These are phyloP conservation scores for Conticribra weissflogii DNA, from an alignment of 108 stramenopile genomes.

Conservation along the genomic window DNA sequence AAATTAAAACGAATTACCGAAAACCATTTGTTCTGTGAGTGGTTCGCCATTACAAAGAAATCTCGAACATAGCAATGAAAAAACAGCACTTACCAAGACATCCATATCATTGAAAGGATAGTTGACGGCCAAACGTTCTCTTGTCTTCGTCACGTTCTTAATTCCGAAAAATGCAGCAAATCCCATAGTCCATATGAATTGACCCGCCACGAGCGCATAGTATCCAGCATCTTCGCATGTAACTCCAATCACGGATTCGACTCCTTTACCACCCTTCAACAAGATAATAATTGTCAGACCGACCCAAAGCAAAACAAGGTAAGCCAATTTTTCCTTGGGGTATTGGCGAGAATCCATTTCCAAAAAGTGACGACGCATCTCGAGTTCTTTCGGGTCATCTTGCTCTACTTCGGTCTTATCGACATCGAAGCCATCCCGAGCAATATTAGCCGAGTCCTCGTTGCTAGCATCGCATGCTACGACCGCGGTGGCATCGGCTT, in stretches of 20 bases:
- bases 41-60: neutral
- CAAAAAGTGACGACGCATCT: conserved; percentile 40
- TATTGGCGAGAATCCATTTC: conserved; percentile 62
- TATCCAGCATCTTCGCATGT: conserved; percentile 66
- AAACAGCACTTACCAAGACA: conserved; percentile 17
- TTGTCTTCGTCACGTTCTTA: conserved; percentile 51
- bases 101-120: conserved; percentile 62
- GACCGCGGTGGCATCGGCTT: neutral
- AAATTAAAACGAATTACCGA: neutral
- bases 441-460: neutral
- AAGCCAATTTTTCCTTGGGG: conserved; percentile 60
- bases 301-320: conserved; percentile 53
- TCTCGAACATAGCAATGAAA: neutral
- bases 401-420: conserved; percentile 8
- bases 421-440: conserved; percentile 13
- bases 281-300: conserved; percentile 64
- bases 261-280: conserved; percentile 73
- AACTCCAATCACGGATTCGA: conserved; percentile 62
- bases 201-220: conserved; percentile 49
- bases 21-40: neutral
- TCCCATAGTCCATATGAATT: conserved; percentile 71
- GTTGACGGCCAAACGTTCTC: conserved; percentile 34
- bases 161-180: conserved; percentile 54
- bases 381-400: conserved; percentile 31
- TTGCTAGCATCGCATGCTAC: neutral